A percentile compares a stretch with the other conserved stretches of the same genome.
Evolutionary conservation across 495 filamentous ascomycete genomes (phyloP).

Genomic region (Tetracladium marchalianum): DNA sequence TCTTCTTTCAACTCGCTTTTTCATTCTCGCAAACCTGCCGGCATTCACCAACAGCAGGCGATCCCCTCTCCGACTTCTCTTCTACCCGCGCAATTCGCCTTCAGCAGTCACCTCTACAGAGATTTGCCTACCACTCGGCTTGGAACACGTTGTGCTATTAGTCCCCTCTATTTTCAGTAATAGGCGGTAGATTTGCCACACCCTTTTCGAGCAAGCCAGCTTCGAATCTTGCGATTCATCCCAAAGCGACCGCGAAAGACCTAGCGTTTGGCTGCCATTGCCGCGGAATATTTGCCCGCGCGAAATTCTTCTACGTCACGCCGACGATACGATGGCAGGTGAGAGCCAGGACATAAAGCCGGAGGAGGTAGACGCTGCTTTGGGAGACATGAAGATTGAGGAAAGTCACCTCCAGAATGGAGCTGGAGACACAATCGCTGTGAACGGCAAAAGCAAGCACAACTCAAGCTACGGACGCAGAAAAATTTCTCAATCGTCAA

Average conservation of each 20-base stretch:
- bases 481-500: constrained; percentile 16
- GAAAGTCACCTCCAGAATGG: constrained; percentile 13
- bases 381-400: constrained; percentile 33
- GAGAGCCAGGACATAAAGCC: constrained; percentile 34
- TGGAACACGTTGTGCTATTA: too few relatives aligned
- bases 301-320: too few relatives aligned
- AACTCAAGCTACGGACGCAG: constrained; percentile 5
- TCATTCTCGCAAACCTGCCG: too few relatives aligned
- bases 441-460: constrained; percentile 19
- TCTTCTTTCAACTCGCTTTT: constrained; percentile 3
- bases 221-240: not conserved
- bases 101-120: too few relatives aligned
- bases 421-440: constrained; percentile 3
- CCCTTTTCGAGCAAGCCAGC: not conserved
- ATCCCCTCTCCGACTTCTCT: not conserved
- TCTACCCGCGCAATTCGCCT: not conserved
- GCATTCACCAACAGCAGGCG: too few relatives aligned
- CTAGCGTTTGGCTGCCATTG: too few relatives aligned
- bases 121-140: too few relatives aligned
- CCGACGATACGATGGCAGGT: constrained; percentile 16
- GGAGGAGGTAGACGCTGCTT: constrained; percentile 29
- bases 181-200: not conserved
- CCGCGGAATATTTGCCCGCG: too few relatives aligned
- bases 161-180: too few relatives aligned
- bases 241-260: not conserved